Conservation (phyloP, 768 basidiomycete species). For the Cystobasidium tubakii region DNA sequence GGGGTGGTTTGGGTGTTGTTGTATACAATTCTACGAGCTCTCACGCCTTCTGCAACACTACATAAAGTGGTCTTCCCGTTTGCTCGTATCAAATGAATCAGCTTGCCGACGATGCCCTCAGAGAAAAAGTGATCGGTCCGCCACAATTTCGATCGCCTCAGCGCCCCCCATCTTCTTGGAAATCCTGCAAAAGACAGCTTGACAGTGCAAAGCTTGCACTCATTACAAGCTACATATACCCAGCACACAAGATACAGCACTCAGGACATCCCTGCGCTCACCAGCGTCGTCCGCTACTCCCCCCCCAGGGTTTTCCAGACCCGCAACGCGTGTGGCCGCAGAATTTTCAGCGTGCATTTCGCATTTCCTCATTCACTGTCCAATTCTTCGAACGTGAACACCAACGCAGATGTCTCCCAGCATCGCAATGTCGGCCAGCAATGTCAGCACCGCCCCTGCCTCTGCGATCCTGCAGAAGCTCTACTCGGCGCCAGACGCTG, state of each 20-base stretch:
- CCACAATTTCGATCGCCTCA: background rate
- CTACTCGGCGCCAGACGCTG: slow-evolving; percentile 37
- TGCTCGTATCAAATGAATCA: background rate
- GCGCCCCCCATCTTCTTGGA: background rate
- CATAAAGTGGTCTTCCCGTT: too few relatives aligned
- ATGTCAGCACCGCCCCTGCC: background rate
- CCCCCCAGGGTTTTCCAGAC: background rate
- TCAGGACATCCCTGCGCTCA: background rate
- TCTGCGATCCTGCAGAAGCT: slow-evolving; percentile 31
- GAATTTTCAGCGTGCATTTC: background rate
- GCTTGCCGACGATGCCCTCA: background rate
- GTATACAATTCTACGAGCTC: background rate
- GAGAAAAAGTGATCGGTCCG: background rate
- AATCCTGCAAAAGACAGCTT: background rate
- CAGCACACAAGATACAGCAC: background rate
- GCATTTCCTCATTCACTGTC: background rate
- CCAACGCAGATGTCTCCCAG: slow-evolving; percentile 17
- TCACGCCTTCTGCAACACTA: too few relatives aligned
- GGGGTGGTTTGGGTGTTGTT: background rate
- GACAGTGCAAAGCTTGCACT: background rate
- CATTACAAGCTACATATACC: background rate
- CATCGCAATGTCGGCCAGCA: slow-evolving; percentile 14
- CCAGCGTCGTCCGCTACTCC: background rate
- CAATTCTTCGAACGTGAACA: background rate
- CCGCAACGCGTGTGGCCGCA: background rate